Evolutionary conservation across 345 rosid genomes (phyloP), one percentile per base, ranked within the genome.

Genomic region (Gossypium sturtianum): DNA sequence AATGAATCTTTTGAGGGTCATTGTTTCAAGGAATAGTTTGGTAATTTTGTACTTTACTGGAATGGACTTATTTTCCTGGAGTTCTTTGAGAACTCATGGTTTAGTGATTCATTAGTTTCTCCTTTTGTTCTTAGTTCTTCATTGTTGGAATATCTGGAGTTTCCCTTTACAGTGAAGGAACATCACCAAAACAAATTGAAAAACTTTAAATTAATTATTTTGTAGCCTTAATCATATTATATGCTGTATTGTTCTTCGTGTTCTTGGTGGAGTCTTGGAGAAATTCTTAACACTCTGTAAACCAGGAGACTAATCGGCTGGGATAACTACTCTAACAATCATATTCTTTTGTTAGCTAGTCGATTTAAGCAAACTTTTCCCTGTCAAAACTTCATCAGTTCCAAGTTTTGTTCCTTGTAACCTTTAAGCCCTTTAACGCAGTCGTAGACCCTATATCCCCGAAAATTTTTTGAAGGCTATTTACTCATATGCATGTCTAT

Each of bases 21-120:
- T 68, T 15, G 15, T 67, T 67, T 67, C 41, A 4, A 7, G 41
- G 20, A 27, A 25, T 48, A 25, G 15, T 49, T 48, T 15, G 57
- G n/a, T 48, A 47, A 48, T 67, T 15, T 67, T 45, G 6, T 7
- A 22, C 23, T 49, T 25, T 48, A 9, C 38, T 49, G 56, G 20
- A 25, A 49, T 48, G 22, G 19, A 16, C n/a, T 34, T 67, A 13
- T 47, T 49, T 67, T 60, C 29, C 19, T 12, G 65, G 43, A 27
- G 65, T 27, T 60, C 19, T 64, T 44, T 2, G 29, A 19, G 70
- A 44, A 66, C 69, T 65, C 25, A 41, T 66, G 70, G 70, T 66
- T 44, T 34, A 66, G 12, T 20, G 53, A 44, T 66, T 45, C 53
- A 20, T 66, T 66, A 19, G 70, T 66, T 44, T 66, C 53, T 43